Base-by-base conservation (phyloP, 441 rosid species). In the Brassica balearica region DNA sequence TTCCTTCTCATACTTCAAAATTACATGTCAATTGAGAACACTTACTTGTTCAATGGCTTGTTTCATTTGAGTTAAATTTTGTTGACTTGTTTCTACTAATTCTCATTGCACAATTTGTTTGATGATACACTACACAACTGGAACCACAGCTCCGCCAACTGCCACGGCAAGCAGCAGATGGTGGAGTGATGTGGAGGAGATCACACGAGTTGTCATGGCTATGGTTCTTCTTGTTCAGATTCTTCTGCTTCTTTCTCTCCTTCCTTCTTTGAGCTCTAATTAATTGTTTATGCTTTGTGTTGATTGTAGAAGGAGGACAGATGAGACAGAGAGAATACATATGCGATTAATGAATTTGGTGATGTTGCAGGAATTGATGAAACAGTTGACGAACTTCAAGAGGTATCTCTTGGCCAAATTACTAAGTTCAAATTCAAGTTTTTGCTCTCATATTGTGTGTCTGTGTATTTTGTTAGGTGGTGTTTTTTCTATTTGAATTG, bases 361-460 rank as follows among this genome's bases (percentile, higher is more conserved):
- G 98, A 94, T 77, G 95, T 94, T 60, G 98, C 98, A 12, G 98
- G 98, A 80, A 94, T 94, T 85, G 97, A 94, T 83, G 97, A 92
- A 84, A 97, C 97, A 62, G 98, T 92, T 61, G 97, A 91, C 77
- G 97, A 94, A 85, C 97, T 94, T 84, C 98, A 91, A 82, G 97
- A 92, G 97, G 98, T 94, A 83, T 67, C 69, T 32, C 9, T 79
- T 61, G 22, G 51, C 27, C 46, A 62, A 48, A 59, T 56, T 29
- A 65, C 12, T n/a, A 14, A 53, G 51, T 20, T 11, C 17, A 46
- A 58, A 46, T 66, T 29, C 2, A 14, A 25, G 43, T 36, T 36
- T 36, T 36, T 36, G 43, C 43, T 36, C 43, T 36, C 43, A 5
- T 36, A 36, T 36, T 36, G 43, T 36, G 43, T 36, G 43, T 36